These are phyloP conservation scores for Penicillium pulvis DNA, from an alignment of 495 filamentous ascomycete genomes.

Conservation along the genomic window DNA sequence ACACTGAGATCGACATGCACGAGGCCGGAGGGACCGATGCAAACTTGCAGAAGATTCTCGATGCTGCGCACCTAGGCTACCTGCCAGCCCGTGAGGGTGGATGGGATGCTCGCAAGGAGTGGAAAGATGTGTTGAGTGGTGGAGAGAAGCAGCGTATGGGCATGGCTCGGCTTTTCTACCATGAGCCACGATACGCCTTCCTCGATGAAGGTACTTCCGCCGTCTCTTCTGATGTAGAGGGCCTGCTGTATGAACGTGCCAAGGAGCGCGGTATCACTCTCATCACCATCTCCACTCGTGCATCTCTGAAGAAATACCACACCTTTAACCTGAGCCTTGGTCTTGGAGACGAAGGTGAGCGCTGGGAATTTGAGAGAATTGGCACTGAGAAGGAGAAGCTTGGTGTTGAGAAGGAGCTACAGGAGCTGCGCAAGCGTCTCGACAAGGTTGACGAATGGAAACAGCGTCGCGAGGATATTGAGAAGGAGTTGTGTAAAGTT, in stretches of 20 bases:
- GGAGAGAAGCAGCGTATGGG: slow-evolving; percentile 98
- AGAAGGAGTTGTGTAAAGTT: slow-evolving; percentile 63
- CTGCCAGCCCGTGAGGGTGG: slow-evolving; percentile 90
- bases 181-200: slow-evolving; percentile 91
- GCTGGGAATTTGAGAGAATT: slow-evolving; percentile 90
- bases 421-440: slow-evolving; percentile 76
- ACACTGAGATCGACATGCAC: slow-evolving; percentile 91
- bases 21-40: slow-evolving; percentile 73
- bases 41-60: slow-evolving; percentile 72
- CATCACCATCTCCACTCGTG: slow-evolving; percentile 91
- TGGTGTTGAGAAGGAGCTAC: slow-evolving; percentile 84
- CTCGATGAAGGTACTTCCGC: slow-evolving; percentile 95
- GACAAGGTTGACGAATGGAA: slow-evolving; percentile 84
- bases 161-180: slow-evolving; percentile 88
- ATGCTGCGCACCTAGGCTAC: slow-evolving; percentile 84
- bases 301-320: slow-evolving; percentile 92
- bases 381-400: slow-evolving; percentile 91
- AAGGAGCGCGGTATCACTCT: slow-evolving; percentile 92
- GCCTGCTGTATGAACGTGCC: slow-evolving; percentile 84
- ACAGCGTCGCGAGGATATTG: slow-evolving; percentile 73
- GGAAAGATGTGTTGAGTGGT: slow-evolving; percentile 95
- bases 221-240: slow-evolving; percentile 92
- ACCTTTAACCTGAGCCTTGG: slow-evolving; percentile 85
- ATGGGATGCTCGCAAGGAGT: slow-evolving; percentile 95
- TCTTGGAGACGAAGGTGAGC: slow-evolving; percentile 60